Evolutionary conservation across 805 yeast species (phyloP), one percentile per base, ranked within the genome.

Genomic region (Grigorovia transvaalensis): DNA sequence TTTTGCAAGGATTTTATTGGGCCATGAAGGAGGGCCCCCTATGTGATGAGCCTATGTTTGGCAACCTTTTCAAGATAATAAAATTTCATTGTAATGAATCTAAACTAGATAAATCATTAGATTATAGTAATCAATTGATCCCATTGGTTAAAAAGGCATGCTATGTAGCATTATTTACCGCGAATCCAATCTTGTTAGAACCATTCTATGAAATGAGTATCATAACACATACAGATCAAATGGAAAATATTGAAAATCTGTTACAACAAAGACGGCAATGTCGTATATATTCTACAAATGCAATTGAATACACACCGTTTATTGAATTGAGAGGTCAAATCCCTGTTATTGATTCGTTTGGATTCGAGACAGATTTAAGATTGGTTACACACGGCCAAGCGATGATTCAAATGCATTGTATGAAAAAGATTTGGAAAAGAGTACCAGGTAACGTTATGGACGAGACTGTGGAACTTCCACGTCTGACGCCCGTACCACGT

Each of bases 401-500:
- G 0, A 74, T 80, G 73, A 79, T 88, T 46, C 79, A 79, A 47
- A 63, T 84, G 54, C 76, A 76, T 47, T 88, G 87, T 66, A 75
- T 75, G 51, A 76, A 74, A 52, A 60, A 61, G 42, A 62, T 59
- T 9, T 93, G 96, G 96, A 76, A 78, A 19, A 66, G 73, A 2
- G 95, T 87, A 0, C 96, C 96, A 1, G 99, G 99, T 0, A 88
- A 91, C 69, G 98, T 97, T 9, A 62, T 91, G 59, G 96, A 91
- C 64, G 69, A 71, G 20, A 76, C 79, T 35, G 77, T 79, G 17
- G 70, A 68, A 47, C 75, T 88, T 43, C 88, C 89, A 5, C 75
- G 82, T 44, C 72, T 91, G 63, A 81, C 80, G 57, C 87, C 96
- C 0, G 96, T 93, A 1, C 82, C 84, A 6, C 68, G 74, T 0